Percentiles rank a stretch among this genome's conserved stretches.
Evolutionary conservation across 1,284 basidiomycete genomes (phyloP).

Genomic region (Flammula alnicola): DNA sequence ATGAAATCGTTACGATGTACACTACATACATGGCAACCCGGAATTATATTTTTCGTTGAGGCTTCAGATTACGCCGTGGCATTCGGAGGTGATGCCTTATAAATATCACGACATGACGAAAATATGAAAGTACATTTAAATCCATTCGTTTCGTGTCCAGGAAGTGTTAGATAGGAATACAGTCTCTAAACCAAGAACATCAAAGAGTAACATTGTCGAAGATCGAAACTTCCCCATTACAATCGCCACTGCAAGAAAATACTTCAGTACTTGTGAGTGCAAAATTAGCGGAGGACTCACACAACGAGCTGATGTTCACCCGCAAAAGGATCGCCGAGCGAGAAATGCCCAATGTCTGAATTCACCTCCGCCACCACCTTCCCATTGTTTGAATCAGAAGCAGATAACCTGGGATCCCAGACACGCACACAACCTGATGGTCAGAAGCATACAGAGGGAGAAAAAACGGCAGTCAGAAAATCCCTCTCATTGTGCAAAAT

Average conservation of each 20-base stretch:
- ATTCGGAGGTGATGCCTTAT: no score
- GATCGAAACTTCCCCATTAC: constrained; percentile 39
- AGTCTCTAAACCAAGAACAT: no score
- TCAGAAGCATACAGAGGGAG: constrained; percentile 5
- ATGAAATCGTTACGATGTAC: no score
- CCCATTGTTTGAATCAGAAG: constrained; percentile 46
- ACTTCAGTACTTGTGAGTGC: neutral
- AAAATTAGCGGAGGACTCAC: constrained; percentile 45
- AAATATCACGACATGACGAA: no score
- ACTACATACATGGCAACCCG: no score
- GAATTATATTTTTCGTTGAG: no score
- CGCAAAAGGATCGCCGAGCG: constrained; percentile 55
- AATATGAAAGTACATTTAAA: no score
- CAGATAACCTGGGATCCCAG: constrained; percentile 59
- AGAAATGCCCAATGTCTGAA: constrained; percentile 63
- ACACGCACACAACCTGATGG: constrained; percentile 63
- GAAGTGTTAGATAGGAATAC: no score
- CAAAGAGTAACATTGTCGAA: constrained; percentile 34
- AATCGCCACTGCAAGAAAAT: constrained; percentile 39
- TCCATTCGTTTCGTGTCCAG: no score
- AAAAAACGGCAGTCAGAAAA: constrained; percentile 1
- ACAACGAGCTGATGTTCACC: constrained; percentile 62
- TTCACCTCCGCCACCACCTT: constrained; percentile 52
- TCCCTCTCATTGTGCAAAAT: constrained; percentile 16
- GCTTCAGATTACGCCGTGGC: no score